Percentiles rank a stretch among this genome's conserved stretches.
Evolutionary conservation across 345 rosid genomes (phyloP).

Genomic region (Crucihimalaya himalaica): DNA sequence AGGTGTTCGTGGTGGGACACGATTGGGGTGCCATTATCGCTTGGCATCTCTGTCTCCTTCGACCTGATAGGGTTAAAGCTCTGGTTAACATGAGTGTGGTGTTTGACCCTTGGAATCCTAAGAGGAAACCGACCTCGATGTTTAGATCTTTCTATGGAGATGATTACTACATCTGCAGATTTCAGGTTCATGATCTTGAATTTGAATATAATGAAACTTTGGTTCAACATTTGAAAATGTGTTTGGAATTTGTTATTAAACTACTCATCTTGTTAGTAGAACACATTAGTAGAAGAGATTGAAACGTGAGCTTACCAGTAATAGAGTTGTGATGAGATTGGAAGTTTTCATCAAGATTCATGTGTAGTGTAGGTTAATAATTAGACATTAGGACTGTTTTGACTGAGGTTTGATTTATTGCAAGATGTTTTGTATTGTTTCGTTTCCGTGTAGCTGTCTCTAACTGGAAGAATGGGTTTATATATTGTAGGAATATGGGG

Average conservation of each 20-base stretch:
- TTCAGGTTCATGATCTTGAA: constrained; percentile 23
- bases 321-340: background rate
- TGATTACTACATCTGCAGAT: constrained; percentile 42
- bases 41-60: constrained; percentile 40
- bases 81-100: constrained; percentile 38
- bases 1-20: constrained; percentile 43
- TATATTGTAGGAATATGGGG: constrained; percentile 58
- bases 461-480: background rate
- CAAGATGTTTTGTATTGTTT: background rate
- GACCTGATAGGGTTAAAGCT: constrained; percentile 42
- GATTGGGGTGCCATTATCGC: constrained; percentile 45
- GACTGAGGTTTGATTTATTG: background rate
- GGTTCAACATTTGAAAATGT: background rate
- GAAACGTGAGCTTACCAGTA: too few relatives aligned
- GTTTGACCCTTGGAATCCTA: constrained; percentile 36
- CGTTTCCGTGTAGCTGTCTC: background rate
- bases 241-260: background rate
- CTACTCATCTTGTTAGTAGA: background rate
- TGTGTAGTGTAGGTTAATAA: constrained; percentile 4
- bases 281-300: background rate
- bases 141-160: constrained; percentile 34
- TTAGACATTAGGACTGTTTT: constrained; percentile 1
- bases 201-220: background rate
- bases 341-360: background rate
- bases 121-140: constrained; percentile 31